A percentile compares a stretch with the other conserved stretches of the same genome.
Conservation (phyloP, 352 stramenopile genomes). For the Phytophthora constricta region DNA sequence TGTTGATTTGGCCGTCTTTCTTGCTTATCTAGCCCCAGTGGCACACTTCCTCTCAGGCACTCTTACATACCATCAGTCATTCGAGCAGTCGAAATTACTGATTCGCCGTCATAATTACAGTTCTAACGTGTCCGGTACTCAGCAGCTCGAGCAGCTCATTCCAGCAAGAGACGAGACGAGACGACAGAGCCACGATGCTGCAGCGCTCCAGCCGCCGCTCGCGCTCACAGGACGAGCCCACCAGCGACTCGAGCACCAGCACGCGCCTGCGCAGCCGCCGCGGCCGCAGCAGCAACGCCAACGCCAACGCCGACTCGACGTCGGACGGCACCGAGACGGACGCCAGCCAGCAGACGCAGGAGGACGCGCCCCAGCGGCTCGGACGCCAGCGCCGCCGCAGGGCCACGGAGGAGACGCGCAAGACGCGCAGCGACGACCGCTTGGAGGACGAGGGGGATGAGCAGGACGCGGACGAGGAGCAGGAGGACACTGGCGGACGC, state of each 20-base stretch:
- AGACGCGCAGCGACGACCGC: constrained; percentile 24
- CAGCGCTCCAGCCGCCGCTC: constrained; percentile 61
- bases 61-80: too few relatives aligned
- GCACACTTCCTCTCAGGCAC: too few relatives aligned
- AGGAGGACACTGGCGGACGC: constrained; percentile 32
- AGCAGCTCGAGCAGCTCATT: too few relatives aligned
- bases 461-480: too few relatives aligned
- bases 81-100: too few relatives aligned
- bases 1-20: too few relatives aligned
- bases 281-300: constrained; percentile 32
- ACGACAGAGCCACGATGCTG: constrained; percentile 27
- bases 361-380: constrained; percentile 16
- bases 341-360: constrained; percentile 40
- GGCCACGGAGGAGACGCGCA: constrained; percentile 34
- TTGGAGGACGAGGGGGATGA: constrained; percentile 30
- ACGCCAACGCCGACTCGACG: constrained; percentile 40
- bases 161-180: not conserved
- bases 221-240: constrained; percentile 33
- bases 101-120: constrained; percentile 5
- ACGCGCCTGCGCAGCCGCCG: constrained; percentile 49
- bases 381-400: constrained; percentile 30
- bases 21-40: too few relatives aligned
- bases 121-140: constrained; percentile 19
- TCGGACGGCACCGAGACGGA: constrained; percentile 74
- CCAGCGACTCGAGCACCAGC: constrained; percentile 35